Conservation (phyloP, 2,329 filamentous ascomycete genomes). For the Sarocladium oryzae region DNA sequence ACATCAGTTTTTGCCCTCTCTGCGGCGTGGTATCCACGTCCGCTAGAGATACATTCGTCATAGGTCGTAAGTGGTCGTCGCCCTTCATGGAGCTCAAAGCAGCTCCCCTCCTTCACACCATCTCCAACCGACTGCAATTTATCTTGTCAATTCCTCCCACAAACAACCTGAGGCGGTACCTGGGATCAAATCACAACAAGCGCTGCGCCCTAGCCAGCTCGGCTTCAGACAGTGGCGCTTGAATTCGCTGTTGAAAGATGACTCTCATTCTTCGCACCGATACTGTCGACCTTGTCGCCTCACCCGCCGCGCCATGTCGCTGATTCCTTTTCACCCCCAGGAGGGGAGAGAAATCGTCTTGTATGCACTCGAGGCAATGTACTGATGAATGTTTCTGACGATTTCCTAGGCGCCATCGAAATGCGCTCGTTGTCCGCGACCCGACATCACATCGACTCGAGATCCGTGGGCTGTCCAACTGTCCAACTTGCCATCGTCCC, state of each 20-base stretch:
- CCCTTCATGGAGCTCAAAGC: not conserved
- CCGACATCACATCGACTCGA: constrained; percentile 77
- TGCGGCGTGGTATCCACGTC: too few relatives aligned
- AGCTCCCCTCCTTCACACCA: constrained; percentile 2
- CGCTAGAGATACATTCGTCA: too few relatives aligned
- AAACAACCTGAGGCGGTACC: not conserved
- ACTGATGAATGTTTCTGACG: not conserved
- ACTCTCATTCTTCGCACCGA: constrained; percentile 15
- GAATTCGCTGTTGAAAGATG: not conserved
- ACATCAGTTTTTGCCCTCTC: too few relatives aligned
- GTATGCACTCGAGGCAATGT: constrained; percentile 52
- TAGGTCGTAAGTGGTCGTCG: not conserved
- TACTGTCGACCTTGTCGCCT: constrained; percentile 12
- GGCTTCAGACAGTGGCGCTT: not conserved
- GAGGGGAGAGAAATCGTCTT: constrained; percentile 75
- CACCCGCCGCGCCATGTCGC: constrained; percentile 41
- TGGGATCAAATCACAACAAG: not conserved
- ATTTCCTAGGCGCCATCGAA: constrained; percentile 70
- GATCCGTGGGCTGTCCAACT: constrained; percentile 70
- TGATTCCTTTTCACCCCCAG: constrained; percentile 68
- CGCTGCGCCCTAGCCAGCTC: not conserved
- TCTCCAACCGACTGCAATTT: not conserved
- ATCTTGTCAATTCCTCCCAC: not conserved
- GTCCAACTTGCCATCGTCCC: constrained; percentile 85
- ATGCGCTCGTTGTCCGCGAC: constrained; percentile 89